phyloP scores from a whole-genome alignment of 2,329 filamentous ascomycete species.

The Elsinoe ampelina region DNA sequence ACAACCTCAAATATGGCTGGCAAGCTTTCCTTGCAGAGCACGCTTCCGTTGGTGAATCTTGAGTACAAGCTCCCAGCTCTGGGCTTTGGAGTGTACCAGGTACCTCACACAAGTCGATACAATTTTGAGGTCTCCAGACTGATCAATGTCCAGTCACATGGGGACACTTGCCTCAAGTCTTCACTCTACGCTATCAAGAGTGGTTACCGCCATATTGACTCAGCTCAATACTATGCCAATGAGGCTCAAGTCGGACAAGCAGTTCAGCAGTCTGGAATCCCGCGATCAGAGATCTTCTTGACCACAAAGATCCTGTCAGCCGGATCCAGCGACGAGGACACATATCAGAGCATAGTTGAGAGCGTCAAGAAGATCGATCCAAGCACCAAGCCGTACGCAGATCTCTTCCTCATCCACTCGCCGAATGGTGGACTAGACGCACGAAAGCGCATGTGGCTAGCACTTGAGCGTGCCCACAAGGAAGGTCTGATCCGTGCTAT shows the following conservation, averaged over 20 bases:
- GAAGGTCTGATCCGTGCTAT: conserved; percentile 56
- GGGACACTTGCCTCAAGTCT: conserved; percentile 47
- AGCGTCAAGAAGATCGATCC: conserved; percentile 54
- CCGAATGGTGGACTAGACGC: conserved; percentile 46
- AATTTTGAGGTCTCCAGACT: not conserved
- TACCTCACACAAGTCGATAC: not conserved
- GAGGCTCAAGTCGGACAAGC: conserved; percentile 58
- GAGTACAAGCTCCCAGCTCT: conserved; percentile 51
- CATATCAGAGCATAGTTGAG: conserved; percentile 49
- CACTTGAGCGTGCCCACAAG: conserved; percentile 51
- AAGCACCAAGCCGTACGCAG: conserved; percentile 52
- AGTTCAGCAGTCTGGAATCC: conserved; percentile 46
- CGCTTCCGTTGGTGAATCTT: conserved; percentile 43
- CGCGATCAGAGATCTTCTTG: conserved; percentile 53
- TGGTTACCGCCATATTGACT: conserved; percentile 57
- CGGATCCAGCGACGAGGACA: conserved; percentile 45
- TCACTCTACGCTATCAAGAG: conserved; percentile 48
- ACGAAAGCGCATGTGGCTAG: conserved; percentile 56
- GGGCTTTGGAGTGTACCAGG: conserved; percentile 61
- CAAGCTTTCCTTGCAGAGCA: conserved; percentile 38
- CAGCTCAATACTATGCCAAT: conserved; percentile 62
- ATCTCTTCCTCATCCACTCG: conserved; percentile 62
- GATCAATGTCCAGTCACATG: conserved; percentile 32
- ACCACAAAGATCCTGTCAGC: conserved; percentile 60
- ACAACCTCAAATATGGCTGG: conserved; percentile 17